phyloP scores from a whole-genome alignment of 768 basidiomycete genomes.

The Suillus lakei region DNA sequence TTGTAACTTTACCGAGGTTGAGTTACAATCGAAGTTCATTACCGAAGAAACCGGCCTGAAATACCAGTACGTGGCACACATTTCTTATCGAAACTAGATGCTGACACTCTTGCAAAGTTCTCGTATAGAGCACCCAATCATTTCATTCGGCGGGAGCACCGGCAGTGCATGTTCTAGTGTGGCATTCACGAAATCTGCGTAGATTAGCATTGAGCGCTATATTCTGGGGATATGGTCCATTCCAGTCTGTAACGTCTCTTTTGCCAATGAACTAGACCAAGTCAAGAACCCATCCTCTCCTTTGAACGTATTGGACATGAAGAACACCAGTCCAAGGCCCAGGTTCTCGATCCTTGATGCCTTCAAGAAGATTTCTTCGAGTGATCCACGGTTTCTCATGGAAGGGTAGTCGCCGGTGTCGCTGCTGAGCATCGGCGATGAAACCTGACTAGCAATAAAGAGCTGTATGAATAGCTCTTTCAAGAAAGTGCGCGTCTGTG shows the following conservation, averaged over 20 bases:
- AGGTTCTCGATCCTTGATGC: conserved; percentile 66
- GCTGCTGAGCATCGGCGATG: conserved; percentile 63
- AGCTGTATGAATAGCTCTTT: conserved; percentile 69
- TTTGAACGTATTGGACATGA: conserved; percentile 55
- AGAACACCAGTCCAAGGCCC: conserved; percentile 77
- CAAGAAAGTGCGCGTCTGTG: conserved; percentile 68
- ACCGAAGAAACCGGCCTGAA: conserved; percentile 50
- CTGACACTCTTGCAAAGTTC: conserved; percentile 51
- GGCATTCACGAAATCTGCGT: conserved; percentile 60
- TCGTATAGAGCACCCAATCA: conserved; percentile 71
- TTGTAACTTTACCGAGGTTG: conserved; percentile 86
- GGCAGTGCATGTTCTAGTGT: conserved; percentile 74
- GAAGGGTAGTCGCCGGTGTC: conserved; percentile 41
- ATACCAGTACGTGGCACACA: conserved; percentile 60
- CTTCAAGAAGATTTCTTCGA: conserved; percentile 85
- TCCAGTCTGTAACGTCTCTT: conserved; percentile 69
- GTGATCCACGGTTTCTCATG: conserved; percentile 56
- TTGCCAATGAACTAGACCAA: conserved; percentile 72
- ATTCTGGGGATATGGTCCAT: conserved; percentile 55
- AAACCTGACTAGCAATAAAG: conserved; percentile 75
- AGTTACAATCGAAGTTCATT: conserved; percentile 61
- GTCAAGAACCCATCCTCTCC: conserved; percentile 51
- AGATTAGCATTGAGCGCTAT: conserved; percentile 13
- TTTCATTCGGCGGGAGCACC: conserved; percentile 76
- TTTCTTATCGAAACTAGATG: neutral